Conservation (phyloP, 441 rosid species). For the Eruca vesicaria region DNA sequence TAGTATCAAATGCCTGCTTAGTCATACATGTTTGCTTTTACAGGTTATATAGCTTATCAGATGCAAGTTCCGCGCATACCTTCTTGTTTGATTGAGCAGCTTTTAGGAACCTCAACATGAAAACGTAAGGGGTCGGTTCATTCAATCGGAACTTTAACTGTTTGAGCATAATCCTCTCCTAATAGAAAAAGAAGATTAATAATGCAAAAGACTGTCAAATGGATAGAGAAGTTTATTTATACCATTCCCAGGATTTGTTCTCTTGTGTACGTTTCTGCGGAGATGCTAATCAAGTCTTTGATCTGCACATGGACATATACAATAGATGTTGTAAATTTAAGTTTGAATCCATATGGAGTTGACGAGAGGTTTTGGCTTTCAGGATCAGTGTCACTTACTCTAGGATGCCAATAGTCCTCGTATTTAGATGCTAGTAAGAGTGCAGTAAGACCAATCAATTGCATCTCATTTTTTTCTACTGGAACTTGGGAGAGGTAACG, state of each 20-base stretch:
- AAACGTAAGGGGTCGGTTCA: slow-evolving; percentile 83
- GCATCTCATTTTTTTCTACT: slow-evolving; percentile 74
- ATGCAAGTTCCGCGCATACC: slow-evolving; percentile 38
- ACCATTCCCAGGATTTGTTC: slow-evolving; percentile 77
- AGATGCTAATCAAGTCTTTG: slow-evolving; percentile 79
- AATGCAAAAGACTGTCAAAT: not conserved
- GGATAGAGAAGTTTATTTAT: slow-evolving; percentile 13
- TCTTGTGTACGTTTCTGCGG: slow-evolving; percentile 84
- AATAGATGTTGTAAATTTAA: not conserved
- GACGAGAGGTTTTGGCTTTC: slow-evolving; percentile 2
- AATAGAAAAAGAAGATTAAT: slow-evolving; percentile 13
- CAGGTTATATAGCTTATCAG: not conserved
- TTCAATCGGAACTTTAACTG: slow-evolving; percentile 83
- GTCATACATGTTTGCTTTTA: slow-evolving; percentile 1
- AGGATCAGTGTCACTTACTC: slow-evolving; percentile 45
- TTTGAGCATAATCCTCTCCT: slow-evolving; percentile 79
- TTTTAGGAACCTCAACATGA: slow-evolving; percentile 91
- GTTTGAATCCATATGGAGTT: slow-evolving; percentile 5
- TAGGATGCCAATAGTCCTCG: slow-evolving; percentile 98
- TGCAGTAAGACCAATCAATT: slow-evolving; percentile 86
- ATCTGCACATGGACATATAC: slow-evolving; percentile 45
- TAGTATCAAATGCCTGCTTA: not conserved
- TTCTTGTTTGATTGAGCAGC: slow-evolving; percentile 78
- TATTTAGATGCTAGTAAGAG: slow-evolving; percentile 88
- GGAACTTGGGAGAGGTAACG: slow-evolving; percentile 76